phyloP scores from a whole-genome alignment of 148 eudicot genomes.

The Chenopodium suecicum region DNA sequence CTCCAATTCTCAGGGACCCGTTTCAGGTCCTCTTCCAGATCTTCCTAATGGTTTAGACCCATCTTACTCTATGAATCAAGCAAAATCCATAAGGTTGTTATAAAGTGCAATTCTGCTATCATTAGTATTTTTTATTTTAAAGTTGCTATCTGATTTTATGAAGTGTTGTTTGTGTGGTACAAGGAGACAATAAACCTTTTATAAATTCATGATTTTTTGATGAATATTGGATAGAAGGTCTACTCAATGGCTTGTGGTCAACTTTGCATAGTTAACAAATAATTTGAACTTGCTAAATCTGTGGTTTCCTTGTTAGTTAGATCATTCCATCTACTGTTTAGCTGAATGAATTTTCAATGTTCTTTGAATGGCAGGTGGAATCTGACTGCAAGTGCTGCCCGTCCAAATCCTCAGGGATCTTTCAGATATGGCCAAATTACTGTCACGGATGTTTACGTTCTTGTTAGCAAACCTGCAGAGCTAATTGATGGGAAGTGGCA shows the following conservation, averaged over 20 bases:
- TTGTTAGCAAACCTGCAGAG: constrained; percentile 74
- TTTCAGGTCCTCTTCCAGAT: constrained; percentile 97
- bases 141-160: constrained; percentile 1
- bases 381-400: constrained; percentile 91
- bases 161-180: neutral
- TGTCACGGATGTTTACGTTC: constrained; percentile 81
- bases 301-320: neutral
- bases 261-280: neutral
- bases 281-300: neutral
- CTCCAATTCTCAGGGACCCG: constrained; percentile 85
- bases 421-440: constrained; percentile 88
- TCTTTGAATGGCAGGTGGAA: constrained; percentile 60
- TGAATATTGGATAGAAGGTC: neutral
- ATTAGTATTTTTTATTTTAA: constrained; percentile 14
- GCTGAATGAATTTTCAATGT: constrained; percentile 24
- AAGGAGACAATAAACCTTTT: neutral
- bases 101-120: constrained; percentile 24
- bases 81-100: constrained; percentile 93
- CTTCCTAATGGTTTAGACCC: constrained; percentile 75
- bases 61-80: constrained; percentile 93
- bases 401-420: constrained; percentile 99
- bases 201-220: neutral
- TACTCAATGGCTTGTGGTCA: neutral
- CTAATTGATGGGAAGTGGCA: constrained; percentile 76
- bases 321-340: constrained; percentile 9